Evolutionary conservation across 305 asterid species (phyloP).

Genomic region (Solanum hybrid): DNA sequence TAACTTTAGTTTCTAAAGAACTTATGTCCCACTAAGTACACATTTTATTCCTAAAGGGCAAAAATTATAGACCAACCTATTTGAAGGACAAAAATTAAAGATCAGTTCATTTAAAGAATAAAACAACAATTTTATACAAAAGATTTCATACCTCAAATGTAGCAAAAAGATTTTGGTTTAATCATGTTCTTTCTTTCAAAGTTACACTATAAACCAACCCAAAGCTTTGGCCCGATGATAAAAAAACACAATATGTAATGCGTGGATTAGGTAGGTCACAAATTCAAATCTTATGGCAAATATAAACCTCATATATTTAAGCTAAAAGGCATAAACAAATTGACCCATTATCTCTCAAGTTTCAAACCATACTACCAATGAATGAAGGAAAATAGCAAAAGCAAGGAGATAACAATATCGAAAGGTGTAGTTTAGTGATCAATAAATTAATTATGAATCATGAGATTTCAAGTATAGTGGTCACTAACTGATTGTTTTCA

Average conservation of each 20-base stretch:
- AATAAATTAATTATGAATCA: too few species aligned
- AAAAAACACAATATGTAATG: background rate
- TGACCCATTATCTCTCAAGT: background rate
- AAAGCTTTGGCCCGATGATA: background rate
- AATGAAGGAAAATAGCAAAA: background rate
- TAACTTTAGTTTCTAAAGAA: background rate
- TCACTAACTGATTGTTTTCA: accelerated
- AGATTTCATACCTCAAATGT: background rate
- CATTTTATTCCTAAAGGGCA: background rate
- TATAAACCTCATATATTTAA: background rate
- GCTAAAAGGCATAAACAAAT: background rate
- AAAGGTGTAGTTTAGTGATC: accelerated
- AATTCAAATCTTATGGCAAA: background rate
- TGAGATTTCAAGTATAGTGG: accelerated
- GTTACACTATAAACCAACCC: background rate
- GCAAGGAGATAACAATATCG: background rate
- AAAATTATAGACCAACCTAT: background rate
- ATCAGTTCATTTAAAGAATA: background rate
- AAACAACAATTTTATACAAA: too few species aligned
- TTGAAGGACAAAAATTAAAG: background rate
- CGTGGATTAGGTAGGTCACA: accelerated
- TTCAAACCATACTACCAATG: background rate
- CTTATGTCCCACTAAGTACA: background rate
- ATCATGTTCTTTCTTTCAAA: background rate
- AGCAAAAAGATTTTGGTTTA: background rate